Evolutionary conservation across 2,329 filamentous ascomycete species (phyloP), one percentile per base, ranked within the genome.

Genomic region (Ophiocordyceps camponoti-leonardi): DNA sequence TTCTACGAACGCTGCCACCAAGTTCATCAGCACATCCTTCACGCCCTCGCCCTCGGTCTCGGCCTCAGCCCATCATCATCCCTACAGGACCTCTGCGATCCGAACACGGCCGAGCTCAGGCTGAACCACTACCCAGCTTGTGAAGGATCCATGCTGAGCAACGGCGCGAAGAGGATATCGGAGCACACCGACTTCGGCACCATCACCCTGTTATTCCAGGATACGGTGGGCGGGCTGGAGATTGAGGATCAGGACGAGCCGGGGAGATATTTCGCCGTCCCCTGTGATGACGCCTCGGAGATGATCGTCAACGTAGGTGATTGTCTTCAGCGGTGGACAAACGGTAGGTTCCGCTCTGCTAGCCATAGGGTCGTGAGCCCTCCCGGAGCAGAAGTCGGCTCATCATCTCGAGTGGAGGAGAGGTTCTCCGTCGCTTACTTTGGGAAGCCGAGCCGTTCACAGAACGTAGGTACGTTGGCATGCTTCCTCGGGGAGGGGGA

Each of bases 261-360:
- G 12, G 28, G 28, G 6, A 6, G 28, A 6, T 30, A 30, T 12
- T 6, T 30, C 6, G 49, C 52, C 8, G 50, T 59, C 1, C 51
- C 53, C n/a, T 53, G 54, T 0, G 44, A 46, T 0, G 28, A 30
- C 28, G 12, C 28, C 6, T 52, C 50, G 0, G 54, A 60, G 22
- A 56, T 68, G 7, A 55, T 66, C 23, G 54, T 68, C 44, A 67
- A 66, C 50, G 60, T 65, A 14, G 56, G 61, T 6, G 64, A 68
- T 44, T 64, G 55, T 0, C 48, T 68, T 2, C 57, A 67, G 51
- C 57, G 64, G 0, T 52, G 59, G 52, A 64, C 63, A 1, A 65
- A 65, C 28, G 56, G 58, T 14, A 52, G 47, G 0, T 51, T 67
- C 44, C 52, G 48, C n/a, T 56, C 61, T 0, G 59, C 57, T 0